Base-by-base conservation (phyloP, 78 protist genomes). In the slime mould (Dictyostelium discoideum) region DNA sequence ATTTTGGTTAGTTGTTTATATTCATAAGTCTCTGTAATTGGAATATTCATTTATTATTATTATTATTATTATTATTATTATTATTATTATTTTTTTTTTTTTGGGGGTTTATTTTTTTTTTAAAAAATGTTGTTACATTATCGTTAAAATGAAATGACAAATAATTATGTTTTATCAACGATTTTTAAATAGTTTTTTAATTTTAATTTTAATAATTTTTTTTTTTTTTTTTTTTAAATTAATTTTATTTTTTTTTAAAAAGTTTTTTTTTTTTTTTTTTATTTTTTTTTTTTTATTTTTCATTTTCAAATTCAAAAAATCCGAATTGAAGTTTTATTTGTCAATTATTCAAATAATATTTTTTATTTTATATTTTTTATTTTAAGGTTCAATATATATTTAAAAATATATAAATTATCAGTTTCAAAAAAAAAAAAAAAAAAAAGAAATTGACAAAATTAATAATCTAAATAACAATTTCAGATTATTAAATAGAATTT, bases 1-100 rank as follows among this genome's bases (percentile, higher is more conserved):
- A 85, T 37, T 39, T 48, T 90, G 3, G 95, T 90, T 20, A 90
- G 26, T 22, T 77, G 46, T 39, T 82, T 90, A 39, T 87, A 87
- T 79, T 88, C 94, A n/a, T 63, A 13, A 3, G 94, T 88, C 14
- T 80, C 82, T 80, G 85, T 88, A 5, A 88, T 72, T 7, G 94
- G 94, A 42, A 65, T 50, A 80, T 39, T 88, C 72, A 63, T 48
- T 16, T 8, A 8, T 74, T 72, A 20, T 9, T 67, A 8, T 22
- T 63, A 54, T 16, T 54, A 10, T 54, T 54, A 10, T 54, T 54
- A 54, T 54, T 54, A 22, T 26, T 50, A 18, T 81, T n/a, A 8
- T 81, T 81, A 3, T 44, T 40, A 2, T 24, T 16, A 14, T 67
- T 69, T 26, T 69, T 26, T 69, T 69, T 3, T 2, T 69, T 26